Conservation (phyloP, 2,329 filamentous ascomycete genomes). For the Drechslerella dactyloides region DNA sequence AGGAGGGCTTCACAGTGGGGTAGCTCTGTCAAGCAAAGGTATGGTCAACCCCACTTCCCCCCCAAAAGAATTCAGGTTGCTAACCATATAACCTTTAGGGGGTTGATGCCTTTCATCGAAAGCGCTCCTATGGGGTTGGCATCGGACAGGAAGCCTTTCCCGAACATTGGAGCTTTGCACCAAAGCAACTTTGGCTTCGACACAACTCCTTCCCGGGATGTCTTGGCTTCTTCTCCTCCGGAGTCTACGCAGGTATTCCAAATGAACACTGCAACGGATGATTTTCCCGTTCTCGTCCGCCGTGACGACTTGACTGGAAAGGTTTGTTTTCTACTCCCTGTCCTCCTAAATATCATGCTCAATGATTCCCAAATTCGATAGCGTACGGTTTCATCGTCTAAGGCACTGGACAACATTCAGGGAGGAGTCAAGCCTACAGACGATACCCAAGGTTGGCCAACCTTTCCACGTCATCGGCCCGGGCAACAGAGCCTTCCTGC, state of each 20-base stretch:
- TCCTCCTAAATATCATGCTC: slow-evolving; percentile 13
- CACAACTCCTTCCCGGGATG: slow-evolving; percentile 63
- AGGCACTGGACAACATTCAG: slow-evolving; percentile 76
- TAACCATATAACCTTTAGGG: slow-evolving; percentile 7
- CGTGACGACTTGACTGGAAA: slow-evolving; percentile 64
- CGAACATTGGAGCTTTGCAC: slow-evolving; percentile 61
- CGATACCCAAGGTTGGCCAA: slow-evolving; percentile 64
- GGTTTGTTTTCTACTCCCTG: slow-evolving; percentile 58
- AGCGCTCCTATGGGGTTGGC: slow-evolving; percentile 23
- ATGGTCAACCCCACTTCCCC: background rate
- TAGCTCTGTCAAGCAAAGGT: slow-evolving; percentile 42
- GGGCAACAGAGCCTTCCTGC: slow-evolving; percentile 67
- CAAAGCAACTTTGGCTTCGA: slow-evolving; percentile 89
- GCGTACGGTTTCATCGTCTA: slow-evolving; percentile 78
- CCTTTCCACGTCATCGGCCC: slow-evolving; percentile 72
- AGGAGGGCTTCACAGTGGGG: slow-evolving; percentile 35
- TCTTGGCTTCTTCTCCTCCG: slow-evolving; percentile 65
- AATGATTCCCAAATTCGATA: slow-evolving; percentile 59
- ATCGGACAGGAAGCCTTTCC: slow-evolving; percentile 49
- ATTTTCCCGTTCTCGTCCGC: slow-evolving; percentile 84
- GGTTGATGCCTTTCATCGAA: slow-evolving; percentile 32
- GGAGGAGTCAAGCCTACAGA: slow-evolving; percentile 70
- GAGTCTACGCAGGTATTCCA: slow-evolving; percentile 73
- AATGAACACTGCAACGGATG: slow-evolving; percentile 72
- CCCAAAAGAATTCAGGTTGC: background rate